Conservation (phyloP, 495 filamentous ascomycete species). For the Lindgomyces ingoldianus region DNA sequence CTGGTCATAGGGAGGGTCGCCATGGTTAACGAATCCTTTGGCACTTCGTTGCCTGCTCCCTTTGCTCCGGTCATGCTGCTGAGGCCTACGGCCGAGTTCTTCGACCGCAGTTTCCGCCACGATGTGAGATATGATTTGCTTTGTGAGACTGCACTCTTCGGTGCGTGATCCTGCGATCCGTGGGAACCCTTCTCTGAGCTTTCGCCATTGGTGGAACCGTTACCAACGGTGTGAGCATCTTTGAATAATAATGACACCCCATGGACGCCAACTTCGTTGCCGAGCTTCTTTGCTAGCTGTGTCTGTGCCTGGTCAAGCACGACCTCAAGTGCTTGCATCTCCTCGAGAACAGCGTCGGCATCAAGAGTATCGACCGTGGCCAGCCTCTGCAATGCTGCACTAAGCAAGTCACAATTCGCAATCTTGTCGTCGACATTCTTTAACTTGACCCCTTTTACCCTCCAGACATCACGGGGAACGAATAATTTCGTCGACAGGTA, state of each 20-base stretch:
- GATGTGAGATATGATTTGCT: conserved; percentile 55
- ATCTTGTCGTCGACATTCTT: conserved; percentile 92
- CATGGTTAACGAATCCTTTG: conserved; percentile 64
- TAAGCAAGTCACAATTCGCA: conserved; percentile 86
- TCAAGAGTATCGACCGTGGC: conserved; percentile 82
- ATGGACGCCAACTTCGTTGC: conserved; percentile 84
- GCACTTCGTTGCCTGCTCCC: conserved; percentile 49
- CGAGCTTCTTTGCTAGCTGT: conserved; percentile 76
- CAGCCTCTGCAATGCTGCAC: conserved; percentile 83
- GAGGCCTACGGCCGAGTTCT: conserved; percentile 69
- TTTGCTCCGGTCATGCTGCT: conserved; percentile 47
- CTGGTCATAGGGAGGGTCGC: conserved; percentile 81
- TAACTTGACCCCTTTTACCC: conserved; percentile 88
- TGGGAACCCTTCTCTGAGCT: conserved; percentile 65
- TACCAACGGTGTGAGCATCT: conserved; percentile 50
- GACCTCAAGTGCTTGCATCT: conserved; percentile 90
- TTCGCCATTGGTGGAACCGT: conserved; percentile 59
- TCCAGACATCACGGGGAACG: conserved; percentile 89
- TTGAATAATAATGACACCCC: conserved; percentile 68
- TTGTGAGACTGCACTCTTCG: conserved; percentile 34
- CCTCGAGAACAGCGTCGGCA: conserved; percentile 86
- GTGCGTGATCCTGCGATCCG: conserved; percentile 38
- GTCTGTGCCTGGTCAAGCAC: conserved; percentile 84
- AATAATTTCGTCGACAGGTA: conserved; percentile 91
- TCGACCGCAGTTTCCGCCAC: conserved; percentile 85